phyloP scores from a whole-genome alignment of 768 basidiomycete genomes.

The Pulveroboletus sp. region DNA sequence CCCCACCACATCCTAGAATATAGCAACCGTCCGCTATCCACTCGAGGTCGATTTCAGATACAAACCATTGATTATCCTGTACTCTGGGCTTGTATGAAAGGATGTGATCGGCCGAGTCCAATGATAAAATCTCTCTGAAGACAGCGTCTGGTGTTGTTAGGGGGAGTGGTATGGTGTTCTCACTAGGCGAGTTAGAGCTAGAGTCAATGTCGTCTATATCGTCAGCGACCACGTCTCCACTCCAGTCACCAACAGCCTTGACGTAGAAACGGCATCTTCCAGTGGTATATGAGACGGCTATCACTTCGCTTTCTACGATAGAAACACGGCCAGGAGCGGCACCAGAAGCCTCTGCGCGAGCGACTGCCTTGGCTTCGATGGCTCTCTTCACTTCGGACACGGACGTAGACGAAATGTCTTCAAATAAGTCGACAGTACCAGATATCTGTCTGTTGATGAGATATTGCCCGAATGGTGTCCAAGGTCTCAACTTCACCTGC shows the following conservation, averaged over 20 bases:
- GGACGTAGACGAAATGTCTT: conserved; percentile 34
- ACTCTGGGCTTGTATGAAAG: conserved; percentile 36
- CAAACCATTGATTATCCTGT: conserved; percentile 38
- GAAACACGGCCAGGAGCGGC: conserved; percentile 40
- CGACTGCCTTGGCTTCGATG: conserved; percentile 38
- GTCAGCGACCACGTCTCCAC: conserved; percentile 22
- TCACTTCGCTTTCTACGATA: conserved; percentile 51
- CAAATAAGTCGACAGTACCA: conserved; percentile 42
- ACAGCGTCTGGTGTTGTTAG: conserved; percentile 2
- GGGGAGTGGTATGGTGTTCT: not conserved
- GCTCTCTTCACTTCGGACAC: conserved; percentile 29
- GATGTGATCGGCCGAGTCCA: conserved; percentile 23
- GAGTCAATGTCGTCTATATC: conserved; percentile 15
- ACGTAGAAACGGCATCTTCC: conserved; percentile 45
- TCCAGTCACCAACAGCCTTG: conserved; percentile 54
- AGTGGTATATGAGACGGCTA: conserved; percentile 39
- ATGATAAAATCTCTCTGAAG: conserved; percentile 13
- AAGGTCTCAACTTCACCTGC: conserved; percentile 22
- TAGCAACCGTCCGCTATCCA: conserved; percentile 63
- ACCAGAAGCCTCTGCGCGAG: conserved; percentile 41
- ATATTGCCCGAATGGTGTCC: not conserved
- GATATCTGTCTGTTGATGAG: conserved; percentile 33
- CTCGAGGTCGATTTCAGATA: conserved; percentile 46
- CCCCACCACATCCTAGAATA: conserved; percentile 59
- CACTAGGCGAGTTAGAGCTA: not conserved